Base-by-base conservation (phyloP, 2,329 filamentous ascomycete species). In the Didymella lethalis region DNA sequence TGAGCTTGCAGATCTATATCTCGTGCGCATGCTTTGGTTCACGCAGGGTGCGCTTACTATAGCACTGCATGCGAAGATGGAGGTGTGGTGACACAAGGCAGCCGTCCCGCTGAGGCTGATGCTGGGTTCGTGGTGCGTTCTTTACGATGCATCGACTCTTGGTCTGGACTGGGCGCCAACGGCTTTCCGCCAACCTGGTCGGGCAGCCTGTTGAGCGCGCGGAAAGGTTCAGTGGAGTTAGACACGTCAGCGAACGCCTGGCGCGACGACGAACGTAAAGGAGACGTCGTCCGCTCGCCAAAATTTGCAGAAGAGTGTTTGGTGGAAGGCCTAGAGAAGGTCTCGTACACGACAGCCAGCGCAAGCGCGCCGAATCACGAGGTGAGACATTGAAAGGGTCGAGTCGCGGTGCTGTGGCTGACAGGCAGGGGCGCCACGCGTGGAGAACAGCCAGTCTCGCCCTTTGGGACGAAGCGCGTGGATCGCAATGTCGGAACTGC, bases 391-490 rank as follows among this genome's bases (percentile, higher is more conserved):
- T 45, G 48, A 36, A 53, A 53, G 16, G 7, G 23, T 46, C 48
- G 51, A 59, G 55, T 47, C 52, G 53, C 45, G 56, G 64, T 58
- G 54, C 61, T 62, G 64, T 67, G 66, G 68, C 63, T 60, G 61
- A 57, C 40, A 55, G 61, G 62, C 67, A 59, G 53, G 46, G 23
- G 48, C 62, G 65, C 69, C 67, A 69, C 59, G 54, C 52, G 44
- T 45, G 50, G 40, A 54, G 46, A 50, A 48, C 44, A 56, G 60
- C 26, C 43, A 48, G 52, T 31, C 55, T 58, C 32, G 45, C 11
- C 48, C 29, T 51, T 29, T 41, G 40, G 32, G 36, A 40, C 36
- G 36, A 40, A n/a, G 5, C n/a, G n/a, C 20, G 36, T 40, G 36
- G 36, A 40, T 20, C 47, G 54, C 54, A 56, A 56, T 56, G 32